A percentile compares a stretch with the other conserved stretches of the same genome.
Evolutionary conservation across 495 filamentous ascomycete species (phyloP).

Genomic region (Cairneyella variabilis): DNA sequence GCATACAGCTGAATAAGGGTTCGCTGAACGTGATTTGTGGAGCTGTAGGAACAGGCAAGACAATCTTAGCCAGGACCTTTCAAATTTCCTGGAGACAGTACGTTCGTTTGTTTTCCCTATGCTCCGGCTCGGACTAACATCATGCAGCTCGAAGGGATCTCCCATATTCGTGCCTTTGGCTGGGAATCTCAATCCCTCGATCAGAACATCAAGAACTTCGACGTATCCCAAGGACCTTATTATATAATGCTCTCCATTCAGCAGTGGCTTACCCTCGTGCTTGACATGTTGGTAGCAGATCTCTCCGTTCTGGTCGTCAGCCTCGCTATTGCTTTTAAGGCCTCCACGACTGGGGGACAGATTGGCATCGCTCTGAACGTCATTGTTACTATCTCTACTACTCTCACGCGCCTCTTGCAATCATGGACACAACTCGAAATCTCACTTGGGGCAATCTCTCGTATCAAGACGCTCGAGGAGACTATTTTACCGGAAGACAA

Average conservation of each 20-base stretch:
- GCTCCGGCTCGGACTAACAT: no score
- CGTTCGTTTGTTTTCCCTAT: no score
- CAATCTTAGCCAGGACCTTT: conserved; percentile 52
- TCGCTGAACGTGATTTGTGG: conserved; percentile 52
- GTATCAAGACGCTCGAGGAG: conserved; percentile 33
- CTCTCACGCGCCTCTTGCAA: conserved; percentile 2
- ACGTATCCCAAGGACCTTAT: conserved; percentile 37
- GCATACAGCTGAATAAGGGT: conserved; percentile 18
- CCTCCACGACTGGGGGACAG: conserved; percentile 4
- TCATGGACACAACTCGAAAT: conserved; percentile 27
- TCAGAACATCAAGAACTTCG: conserved; percentile 24
- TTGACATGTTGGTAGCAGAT: conserved; percentile 45
- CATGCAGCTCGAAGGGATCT: conserved; percentile 41
- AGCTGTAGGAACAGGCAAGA: conserved; percentile 58
- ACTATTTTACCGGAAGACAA: conserved; percentile 31
- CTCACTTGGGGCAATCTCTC: conserved; percentile 33
- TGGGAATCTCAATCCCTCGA: conserved; percentile 24
- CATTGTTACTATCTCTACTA: not conserved
- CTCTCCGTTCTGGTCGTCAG: conserved; percentile 35
- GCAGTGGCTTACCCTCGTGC: conserved; percentile 35
- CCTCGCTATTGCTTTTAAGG: conserved; percentile 31
- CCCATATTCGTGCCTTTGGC: conserved; percentile 40
- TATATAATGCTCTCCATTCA: conserved; percentile 45
- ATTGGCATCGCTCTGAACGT: conserved; percentile 11
- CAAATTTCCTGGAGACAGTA: no score